Evolutionary conservation across 371 early-diverging fungal genomes (phyloP), one percentile per base, ranked within the genome.

Genomic region (Conidiobolus incongruus): DNA sequence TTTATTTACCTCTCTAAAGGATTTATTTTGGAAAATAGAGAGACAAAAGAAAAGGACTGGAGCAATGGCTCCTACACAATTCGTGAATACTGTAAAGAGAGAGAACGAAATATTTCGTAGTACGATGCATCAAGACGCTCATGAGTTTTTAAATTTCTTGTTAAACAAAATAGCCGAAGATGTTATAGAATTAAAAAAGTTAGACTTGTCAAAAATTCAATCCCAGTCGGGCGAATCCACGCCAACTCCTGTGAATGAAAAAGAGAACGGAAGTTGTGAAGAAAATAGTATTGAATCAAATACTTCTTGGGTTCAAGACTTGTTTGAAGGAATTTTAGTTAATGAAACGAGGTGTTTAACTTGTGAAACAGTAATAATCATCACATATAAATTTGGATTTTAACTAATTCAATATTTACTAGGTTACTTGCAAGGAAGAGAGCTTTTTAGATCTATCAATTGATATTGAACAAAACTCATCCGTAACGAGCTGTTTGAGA

Each of bases 61-160:
- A 13, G 75, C 77, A 20, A 59, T 89, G 24, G 81, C 81, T n/a
- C 96, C 94, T 4, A 64, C 72, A 31, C 68, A 73, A 31, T 89
- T 95, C 48, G 73, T 93, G 8, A 67, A 68, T 38, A 82, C 79
- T 51, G 72, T 95, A 30, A 81, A 79, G 52, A 73, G 72, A 50
- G 85, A 86, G 47, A 86, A 94, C 60, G 83, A 86, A 53, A 52
- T 90, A 11, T 95, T 93, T 58, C 68, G 87, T 31, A 77, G 81
- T 45, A 84, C 82, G 23, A 77, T 77, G 72, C 94, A 95, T 55
- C 96, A 95, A 54, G 96, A 95, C 59, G 94, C 93, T 0, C 96
- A 95, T 59, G 96, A 95, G 60, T 87, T 93, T 57, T 60, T 95
- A 38, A 94, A 92, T 61, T 94, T 78, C 58, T 50, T 82, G 10